Base-by-base conservation (phyloP, 495 filamentous ascomycete species). In the Xylaria flabelliformis region DNA sequence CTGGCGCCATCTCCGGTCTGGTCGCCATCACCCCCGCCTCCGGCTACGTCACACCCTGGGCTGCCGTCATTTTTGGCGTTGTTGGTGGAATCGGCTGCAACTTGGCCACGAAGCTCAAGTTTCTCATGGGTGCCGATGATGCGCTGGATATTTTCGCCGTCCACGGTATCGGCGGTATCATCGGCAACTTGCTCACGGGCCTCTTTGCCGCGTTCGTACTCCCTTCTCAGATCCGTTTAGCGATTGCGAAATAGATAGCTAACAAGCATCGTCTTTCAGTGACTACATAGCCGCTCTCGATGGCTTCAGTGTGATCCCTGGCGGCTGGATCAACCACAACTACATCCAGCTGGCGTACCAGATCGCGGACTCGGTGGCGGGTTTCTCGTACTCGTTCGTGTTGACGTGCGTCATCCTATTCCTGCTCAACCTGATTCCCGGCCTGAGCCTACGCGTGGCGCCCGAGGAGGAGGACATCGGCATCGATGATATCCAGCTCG, bases 21-120 rank as follows among this genome's bases (percentile, higher is more conserved):
- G 96, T 99, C 36, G 93, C 93, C 65, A 94, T 94, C 17, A 97
- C 93, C n/a, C 93, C 93, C 9, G 93, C 94, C 9, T 93, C 93
- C 34, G 93, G 93, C 67, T 93, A 89, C 83, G 92, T 98, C 78
- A 89, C 93, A 41, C 94, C 96, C 13, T 98, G 96, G 92, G 95
- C 90, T 21, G 92, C 91, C 75, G 89, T 98, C 74, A 82, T 95
- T 71, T 88, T 97, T 48, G 96, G 97, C 64, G 84, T 98, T 62
- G 90, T 92, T 10, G 91, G 96, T 39, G 94, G 94, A 64, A 84
- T 95, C 64, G 88, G 94, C 48, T 94, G 92, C 88, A 99, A 99
- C 85, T 97, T 97, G 83, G 85, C 90, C 65, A 99, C 96, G 73
- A 99, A 99, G 88, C 83, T 94, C 72, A 95, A 95, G 83, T 93